These are phyloP conservation scores for Lichtheimia corymbifera DNA, from an alignment of 371 early-diverging fungal species.

Conservation along the genomic window DNA sequence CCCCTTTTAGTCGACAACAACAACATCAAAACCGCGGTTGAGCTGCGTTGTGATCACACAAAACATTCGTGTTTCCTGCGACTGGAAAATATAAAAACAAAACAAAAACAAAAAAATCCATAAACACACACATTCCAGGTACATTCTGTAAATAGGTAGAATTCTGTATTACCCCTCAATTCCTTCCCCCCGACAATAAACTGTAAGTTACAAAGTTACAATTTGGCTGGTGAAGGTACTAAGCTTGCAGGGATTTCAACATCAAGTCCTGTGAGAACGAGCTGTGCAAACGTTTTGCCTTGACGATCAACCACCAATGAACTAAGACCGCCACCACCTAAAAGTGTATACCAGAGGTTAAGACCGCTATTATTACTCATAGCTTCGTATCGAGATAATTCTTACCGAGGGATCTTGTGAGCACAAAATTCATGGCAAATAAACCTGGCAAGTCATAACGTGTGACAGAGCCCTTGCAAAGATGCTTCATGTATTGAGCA, in stretches of 20 bases:
- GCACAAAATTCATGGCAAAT: constrained; percentile 71
- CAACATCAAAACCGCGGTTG: constrained; percentile 13
- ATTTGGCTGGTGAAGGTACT: constrained; percentile 29
- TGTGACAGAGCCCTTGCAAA: constrained; percentile 63
- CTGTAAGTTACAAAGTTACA: constrained; percentile 30
- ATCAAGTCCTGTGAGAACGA: constrained; percentile 56
- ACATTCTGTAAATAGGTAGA: constrained; percentile 12
- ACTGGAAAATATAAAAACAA: no score
- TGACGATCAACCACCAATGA: constrained; percentile 71
- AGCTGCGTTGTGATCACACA: background rate
- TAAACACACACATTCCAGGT: constrained; percentile 3
- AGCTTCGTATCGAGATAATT: background rate
- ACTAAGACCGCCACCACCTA: constrained; percentile 72
- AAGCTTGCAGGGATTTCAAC: constrained; percentile 62
- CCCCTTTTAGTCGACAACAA: constrained; percentile 12
- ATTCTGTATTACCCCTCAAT: background rate
- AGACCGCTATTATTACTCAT: background rate
- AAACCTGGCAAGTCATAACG: constrained; percentile 69
- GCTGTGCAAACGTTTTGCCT: constrained; percentile 77
- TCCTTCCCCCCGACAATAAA: background rate
- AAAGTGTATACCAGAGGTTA: background rate
- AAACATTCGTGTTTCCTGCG: no score
- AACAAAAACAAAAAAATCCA: background rate
- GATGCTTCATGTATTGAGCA: constrained; percentile 64
- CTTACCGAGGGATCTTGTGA: constrained; percentile 64